Percentiles rank a stretch among this genome's conserved stretches.
Evolutionary conservation across 164 flowering plant genomes (phyloP).

Genomic region (Aristolochia fimbriata): DNA sequence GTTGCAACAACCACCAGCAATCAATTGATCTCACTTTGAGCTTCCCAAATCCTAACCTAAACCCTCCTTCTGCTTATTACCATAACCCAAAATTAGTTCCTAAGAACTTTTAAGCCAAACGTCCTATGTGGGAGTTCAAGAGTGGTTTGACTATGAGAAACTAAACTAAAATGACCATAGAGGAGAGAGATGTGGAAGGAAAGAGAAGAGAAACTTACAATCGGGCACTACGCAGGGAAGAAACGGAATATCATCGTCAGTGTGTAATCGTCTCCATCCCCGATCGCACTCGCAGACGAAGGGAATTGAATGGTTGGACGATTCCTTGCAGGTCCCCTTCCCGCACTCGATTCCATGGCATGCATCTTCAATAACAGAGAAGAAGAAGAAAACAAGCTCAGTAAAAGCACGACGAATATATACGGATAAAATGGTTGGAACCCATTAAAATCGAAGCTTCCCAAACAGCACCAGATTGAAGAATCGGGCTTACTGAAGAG

Average conservation of each 20-base stretch:
- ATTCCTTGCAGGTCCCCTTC: conserved; percentile 7
- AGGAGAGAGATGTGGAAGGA: too few relatives aligned
- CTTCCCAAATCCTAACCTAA: too few relatives aligned
- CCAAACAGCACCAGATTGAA: background rate
- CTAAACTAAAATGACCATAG: too few relatives aligned
- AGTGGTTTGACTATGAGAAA: too few relatives aligned
- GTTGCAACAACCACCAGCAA: too few relatives aligned
- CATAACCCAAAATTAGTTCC: too few relatives aligned
- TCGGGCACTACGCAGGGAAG: conserved; percentile 19
- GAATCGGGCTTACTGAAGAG: conserved; percentile 1
- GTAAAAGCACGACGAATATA: background rate
- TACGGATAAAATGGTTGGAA: background rate
- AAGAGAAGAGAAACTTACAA: conserved; percentile 6
- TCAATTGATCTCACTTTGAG: too few relatives aligned
- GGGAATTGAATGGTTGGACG: background rate
- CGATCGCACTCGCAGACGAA: conserved; percentile 9
- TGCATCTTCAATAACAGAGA: background rate
- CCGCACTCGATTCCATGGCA: conserved; percentile 7
- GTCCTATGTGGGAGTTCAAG: too few relatives aligned
- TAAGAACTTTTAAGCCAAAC: too few relatives aligned
- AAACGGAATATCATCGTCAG: background rate
- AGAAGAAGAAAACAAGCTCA: background rate
- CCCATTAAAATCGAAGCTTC: too few relatives aligned
- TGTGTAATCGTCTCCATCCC: conserved; percentile 5
- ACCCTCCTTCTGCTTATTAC: too few relatives aligned